Evolutionary conservation across 2,329 filamentous ascomycete species (phyloP).

Genomic region (Cladosporium sp.): DNA sequence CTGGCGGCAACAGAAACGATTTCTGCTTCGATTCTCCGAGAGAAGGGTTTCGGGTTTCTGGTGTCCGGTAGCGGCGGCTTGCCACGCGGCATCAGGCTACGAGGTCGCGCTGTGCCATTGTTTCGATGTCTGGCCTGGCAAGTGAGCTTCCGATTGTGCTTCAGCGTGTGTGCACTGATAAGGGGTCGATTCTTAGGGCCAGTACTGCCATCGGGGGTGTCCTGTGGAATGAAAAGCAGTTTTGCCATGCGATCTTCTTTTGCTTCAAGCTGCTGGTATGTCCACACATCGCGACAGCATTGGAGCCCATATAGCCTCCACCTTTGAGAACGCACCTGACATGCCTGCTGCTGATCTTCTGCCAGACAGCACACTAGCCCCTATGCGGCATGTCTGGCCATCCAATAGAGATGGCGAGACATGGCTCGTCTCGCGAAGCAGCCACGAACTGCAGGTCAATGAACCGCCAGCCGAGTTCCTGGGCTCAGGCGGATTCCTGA

Average conservation of each 20-base stretch:
- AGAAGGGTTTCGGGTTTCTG: background rate
- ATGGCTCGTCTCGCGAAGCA: background rate
- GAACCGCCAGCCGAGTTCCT: background rate
- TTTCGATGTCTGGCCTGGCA: background rate
- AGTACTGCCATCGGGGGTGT: background rate
- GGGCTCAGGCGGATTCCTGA: background rate
- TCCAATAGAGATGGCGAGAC: background rate
- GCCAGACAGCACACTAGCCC: background rate
- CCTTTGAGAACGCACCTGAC: background rate
- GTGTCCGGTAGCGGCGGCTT: background rate
- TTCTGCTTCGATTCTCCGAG: background rate
- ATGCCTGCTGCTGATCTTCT: background rate
- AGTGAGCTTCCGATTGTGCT: background rate
- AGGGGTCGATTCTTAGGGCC: background rate
- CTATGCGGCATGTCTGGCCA: background rate
- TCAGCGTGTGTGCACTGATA: background rate
- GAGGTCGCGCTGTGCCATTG: background rate
- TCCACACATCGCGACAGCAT: background rate
- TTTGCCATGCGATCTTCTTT: background rate
- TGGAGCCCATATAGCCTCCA: background rate
- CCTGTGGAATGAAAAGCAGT: background rate
- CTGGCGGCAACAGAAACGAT: too few species aligned
- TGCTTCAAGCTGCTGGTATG: background rate
- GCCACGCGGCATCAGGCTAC: background rate
- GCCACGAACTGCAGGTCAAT: background rate